Evolutionary conservation across 805 yeast species (phyloP), one percentile per base, ranked within the genome.

Genomic region (Lipomyces yamadae): DNA sequence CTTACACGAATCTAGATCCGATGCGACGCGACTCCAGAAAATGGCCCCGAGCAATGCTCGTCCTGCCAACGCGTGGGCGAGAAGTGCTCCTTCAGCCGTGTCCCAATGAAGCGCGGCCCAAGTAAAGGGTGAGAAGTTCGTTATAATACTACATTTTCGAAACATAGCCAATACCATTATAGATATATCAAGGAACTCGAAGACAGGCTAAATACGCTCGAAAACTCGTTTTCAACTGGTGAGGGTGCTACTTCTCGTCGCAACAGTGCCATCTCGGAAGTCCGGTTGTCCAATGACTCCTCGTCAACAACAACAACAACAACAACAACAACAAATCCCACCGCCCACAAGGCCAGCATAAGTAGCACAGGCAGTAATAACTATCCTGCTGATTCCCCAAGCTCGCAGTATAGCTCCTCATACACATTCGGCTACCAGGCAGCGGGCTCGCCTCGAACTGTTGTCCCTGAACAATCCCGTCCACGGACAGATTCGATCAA

Each of bases 31-130:
- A 62, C 75, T 34, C 77, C 75, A 37, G 75, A 74, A 34, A 73
- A 69, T 24, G 68, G 71, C 3, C 70, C 74, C 15, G 69, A 61
- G 29, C 70, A 58, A n/a, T 86, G 90, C 76, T 78, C 83, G 37
- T 83, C 85, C 63, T 86, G 90, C 76, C 73, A 77, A 29, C 82
- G 85, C 61, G 80, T 82, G 56, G 81, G 81, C 70, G 87, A 84
- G 35, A 76, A 76, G 34, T 86, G 90, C 76, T 79, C 86, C 7
- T 86, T 86, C 72, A 80, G 84, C 32, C 79, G 89, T 42, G 78
- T 84, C 33, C 90, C 89, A 34, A 77, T 86, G 74, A 86, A 86
- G 70, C 78, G 90, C 62, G 90, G 90, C 0, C 90, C 90, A 2
- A 80, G 86, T 1, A 86, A 85, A 72, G 86, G 88, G 34, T 56